phyloP scores from a whole-genome alignment of 2,329 filamentous ascomycete genomes.

The Beauveria pseudobassiana region DNA sequence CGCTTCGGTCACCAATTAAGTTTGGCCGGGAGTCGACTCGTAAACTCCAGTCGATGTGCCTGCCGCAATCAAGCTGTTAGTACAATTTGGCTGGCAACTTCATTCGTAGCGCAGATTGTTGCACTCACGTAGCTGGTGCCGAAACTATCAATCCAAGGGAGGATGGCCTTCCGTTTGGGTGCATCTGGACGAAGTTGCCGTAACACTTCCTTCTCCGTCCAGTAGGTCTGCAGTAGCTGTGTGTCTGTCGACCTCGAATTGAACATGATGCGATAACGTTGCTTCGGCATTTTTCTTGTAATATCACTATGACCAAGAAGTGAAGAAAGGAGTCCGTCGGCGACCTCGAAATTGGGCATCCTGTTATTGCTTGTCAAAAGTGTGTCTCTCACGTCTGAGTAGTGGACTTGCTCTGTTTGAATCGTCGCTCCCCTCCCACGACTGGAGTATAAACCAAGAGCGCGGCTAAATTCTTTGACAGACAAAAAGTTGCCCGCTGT shows the following conservation, averaged over 20 bases:
- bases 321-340: background rate
- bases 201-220: background rate
- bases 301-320: background rate
- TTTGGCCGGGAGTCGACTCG: slow-evolving; percentile 19
- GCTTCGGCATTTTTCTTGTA: too few species aligned
- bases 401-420: slow-evolving; percentile 18
- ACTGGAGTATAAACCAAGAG: slow-evolving; percentile 21
- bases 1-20: background rate
- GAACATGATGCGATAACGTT: background rate
- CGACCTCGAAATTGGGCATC: background rate
- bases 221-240: background rate
- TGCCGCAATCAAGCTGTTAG: background rate
- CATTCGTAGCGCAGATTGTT: background rate
- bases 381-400: background rate
- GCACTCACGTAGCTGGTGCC: slow-evolving; percentile 29
- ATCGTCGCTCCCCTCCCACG: slow-evolving; percentile 23
- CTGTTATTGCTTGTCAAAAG: background rate
- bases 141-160: slow-evolving; percentile 18
- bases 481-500: slow-evolving; percentile 17
- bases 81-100: background rate
- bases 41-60: slow-evolving; percentile 26
- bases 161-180: background rate
- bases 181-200: background rate
- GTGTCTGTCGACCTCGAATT: background rate
- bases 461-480: slow-evolving; percentile 18